phyloP scores from a whole-genome alignment of 2,329 filamentous ascomycete genomes.

The Colletotrichum sojae region DNA sequence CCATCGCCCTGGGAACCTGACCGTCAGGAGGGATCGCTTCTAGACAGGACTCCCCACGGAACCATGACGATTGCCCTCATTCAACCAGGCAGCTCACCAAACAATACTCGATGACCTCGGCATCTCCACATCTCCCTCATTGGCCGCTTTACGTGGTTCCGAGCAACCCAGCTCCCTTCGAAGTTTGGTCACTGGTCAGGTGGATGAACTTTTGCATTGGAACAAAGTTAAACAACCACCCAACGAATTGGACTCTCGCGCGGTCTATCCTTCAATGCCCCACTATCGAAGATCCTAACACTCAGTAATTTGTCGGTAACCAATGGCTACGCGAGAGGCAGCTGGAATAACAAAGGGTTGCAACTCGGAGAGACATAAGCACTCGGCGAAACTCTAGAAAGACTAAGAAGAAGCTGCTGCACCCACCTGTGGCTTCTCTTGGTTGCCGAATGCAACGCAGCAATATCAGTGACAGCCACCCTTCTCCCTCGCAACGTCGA shows the following conservation, averaged over 20 bases:
- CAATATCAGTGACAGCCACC: neutral
- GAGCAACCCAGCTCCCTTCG: too few species aligned
- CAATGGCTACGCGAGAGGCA: neutral
- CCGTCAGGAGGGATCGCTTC: neutral
- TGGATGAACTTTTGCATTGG: slow-evolving; percentile 1
- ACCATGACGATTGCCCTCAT: too few species aligned
- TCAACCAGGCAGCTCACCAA: too few species aligned
- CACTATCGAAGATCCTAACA: neutral
- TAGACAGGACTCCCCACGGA: neutral
- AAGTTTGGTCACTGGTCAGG: too few species aligned
- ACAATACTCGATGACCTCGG: neutral
- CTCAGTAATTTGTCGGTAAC: slow-evolving; percentile 12
- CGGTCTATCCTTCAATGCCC: neutral
- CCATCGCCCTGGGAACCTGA: slow-evolving; percentile 20
- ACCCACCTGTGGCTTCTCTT: slow-evolving; percentile 3
- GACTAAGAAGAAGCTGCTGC: neutral
- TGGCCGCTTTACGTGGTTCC: slow-evolving; percentile 14
- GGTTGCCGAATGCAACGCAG: slow-evolving; percentile 6
- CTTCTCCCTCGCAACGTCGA: slow-evolving; percentile 12
- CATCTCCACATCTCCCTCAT: slow-evolving; percentile 23
- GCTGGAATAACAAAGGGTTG: slow-evolving; percentile 2
- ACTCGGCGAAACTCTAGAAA: neutral
- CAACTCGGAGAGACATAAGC: slow-evolving; percentile 2
- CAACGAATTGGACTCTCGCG: neutral
- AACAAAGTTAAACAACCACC: slow-evolving; percentile 1